A percentile compares a stretch with the other conserved stretches of the same genome.
phyloP scores from a whole-genome alignment of 2,329 filamentous ascomycete species.

The Sporothrix inflata region DNA sequence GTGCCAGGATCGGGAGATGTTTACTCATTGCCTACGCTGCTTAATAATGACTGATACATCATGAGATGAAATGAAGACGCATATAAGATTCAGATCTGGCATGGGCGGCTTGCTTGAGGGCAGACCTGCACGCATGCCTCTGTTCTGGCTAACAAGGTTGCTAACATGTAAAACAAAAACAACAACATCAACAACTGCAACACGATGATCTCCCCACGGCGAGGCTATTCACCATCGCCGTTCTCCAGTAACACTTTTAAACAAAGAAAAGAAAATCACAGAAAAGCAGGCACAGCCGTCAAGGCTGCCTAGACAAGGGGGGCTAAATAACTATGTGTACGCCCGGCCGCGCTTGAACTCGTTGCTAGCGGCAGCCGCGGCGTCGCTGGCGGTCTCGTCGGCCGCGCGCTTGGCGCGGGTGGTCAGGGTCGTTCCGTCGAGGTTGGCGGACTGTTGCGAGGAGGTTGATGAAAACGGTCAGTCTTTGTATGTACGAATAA shows the following conservation, averaged over 20 bases:
- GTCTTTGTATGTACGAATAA: slow-evolving; percentile 4
- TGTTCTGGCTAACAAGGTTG: background rate
- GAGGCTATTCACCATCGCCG: background rate
- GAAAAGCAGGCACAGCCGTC: background rate
- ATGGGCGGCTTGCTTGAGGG: background rate
- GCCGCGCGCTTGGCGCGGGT: slow-evolving; percentile 19
- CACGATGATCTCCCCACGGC: too few species aligned
- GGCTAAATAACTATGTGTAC: background rate
- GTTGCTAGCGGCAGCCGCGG: background rate
- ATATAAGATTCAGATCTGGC: background rate
- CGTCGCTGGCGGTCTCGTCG: slow-evolving; percentile 9
- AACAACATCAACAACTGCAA: background rate
- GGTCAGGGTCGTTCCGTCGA: slow-evolving; percentile 18
- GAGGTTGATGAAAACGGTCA: background rate
- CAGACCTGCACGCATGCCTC: background rate
- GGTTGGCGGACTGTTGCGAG: background rate
- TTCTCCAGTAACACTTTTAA: background rate
- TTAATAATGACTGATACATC: too few species aligned
- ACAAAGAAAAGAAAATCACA: background rate
- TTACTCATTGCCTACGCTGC: too few species aligned
- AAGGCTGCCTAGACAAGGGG: too few species aligned
- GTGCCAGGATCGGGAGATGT: too few species aligned
- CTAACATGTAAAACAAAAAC: background rate
- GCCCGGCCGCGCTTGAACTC: slow-evolving; percentile 25
- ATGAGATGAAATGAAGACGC: background rate